Percentiles rank a stretch among this genome's conserved stretches.
These are phyloP conservation scores for Golubevia pallescens DNA, from an alignment of 1,284 basidiomycete species.

Conservation along the genomic window DNA sequence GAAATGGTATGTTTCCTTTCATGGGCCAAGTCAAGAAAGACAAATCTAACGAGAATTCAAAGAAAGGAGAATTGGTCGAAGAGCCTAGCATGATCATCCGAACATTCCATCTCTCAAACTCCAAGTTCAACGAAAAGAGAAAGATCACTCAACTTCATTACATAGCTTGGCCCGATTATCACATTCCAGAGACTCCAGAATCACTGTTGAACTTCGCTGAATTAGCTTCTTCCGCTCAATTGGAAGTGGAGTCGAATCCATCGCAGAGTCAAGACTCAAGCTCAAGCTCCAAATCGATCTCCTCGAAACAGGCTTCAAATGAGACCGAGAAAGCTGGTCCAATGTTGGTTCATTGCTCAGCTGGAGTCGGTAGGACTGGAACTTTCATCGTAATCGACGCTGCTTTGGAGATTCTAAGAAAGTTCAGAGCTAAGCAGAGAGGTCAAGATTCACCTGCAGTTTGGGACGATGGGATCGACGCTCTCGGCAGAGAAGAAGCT, in stretches of 20 bases:
- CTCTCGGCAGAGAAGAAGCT: background rate
- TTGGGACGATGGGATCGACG: slow-evolving; percentile 12
- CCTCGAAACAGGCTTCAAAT: background rate
- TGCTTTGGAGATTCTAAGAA: slow-evolving; percentile 37
- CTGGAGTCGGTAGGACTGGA: slow-evolving; percentile 57
- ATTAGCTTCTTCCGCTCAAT: slow-evolving; percentile 32
- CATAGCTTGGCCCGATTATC: slow-evolving; percentile 61
- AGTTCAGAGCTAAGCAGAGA: slow-evolving; percentile 8
- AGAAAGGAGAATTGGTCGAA: background rate
- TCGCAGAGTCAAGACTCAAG: background rate
- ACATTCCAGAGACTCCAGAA: slow-evolving; percentile 45
- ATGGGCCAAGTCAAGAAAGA: too few species aligned
- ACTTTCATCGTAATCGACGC: slow-evolving; percentile 54
- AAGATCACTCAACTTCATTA: slow-evolving; percentile 49
- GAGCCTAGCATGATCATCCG: slow-evolving; percentile 34
- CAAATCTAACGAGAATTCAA: background rate
- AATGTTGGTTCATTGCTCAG: slow-evolving; percentile 61
- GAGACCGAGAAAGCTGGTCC: slow-evolving; percentile 23
- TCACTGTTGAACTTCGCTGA: slow-evolving; percentile 43
- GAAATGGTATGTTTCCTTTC: slow-evolving; percentile 27
- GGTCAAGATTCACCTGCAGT: background rate
- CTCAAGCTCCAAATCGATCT: background rate
- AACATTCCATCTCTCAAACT: slow-evolving; percentile 27
- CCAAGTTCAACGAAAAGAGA: slow-evolving; percentile 21
- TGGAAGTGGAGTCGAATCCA: slow-evolving; percentile 1